These are phyloP conservation scores for Globisporangium apiculatum DNA, from an alignment of 352 stramenopile genomes.

Conservation along the genomic window DNA sequence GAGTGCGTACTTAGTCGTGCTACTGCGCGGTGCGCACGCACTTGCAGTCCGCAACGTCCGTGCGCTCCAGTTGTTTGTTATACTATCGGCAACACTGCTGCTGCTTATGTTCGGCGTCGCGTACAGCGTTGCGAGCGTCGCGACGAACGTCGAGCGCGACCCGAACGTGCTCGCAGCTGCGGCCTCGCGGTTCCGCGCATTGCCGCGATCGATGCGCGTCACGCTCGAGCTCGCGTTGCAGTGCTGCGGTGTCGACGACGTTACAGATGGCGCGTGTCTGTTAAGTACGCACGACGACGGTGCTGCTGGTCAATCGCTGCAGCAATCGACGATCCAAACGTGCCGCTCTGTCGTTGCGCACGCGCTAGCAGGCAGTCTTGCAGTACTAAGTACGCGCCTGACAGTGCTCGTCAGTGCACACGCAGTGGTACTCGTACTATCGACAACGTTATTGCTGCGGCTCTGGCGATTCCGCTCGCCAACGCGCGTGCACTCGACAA, in stretches of 20 bases:
- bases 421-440: slow-evolving; percentile 15
- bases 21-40: slow-evolving; percentile 20
- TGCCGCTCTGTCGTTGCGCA: slow-evolving; percentile 14
- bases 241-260: slow-evolving; percentile 38
- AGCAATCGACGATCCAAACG: slow-evolving; percentile 13
- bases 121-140: no score
- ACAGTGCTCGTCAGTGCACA: slow-evolving; percentile 16
- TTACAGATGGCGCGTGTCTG: slow-evolving; percentile 23
- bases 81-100: slow-evolving; percentile 19
- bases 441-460: slow-evolving; percentile 10
- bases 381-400: slow-evolving; percentile 13
- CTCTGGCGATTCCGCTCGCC: slow-evolving; percentile 19
- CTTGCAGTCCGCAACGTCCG: slow-evolving; percentile 23
- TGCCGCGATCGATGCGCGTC: slow-evolving; percentile 18
- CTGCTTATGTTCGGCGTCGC: no score
- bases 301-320: not conserved
- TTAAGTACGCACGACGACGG: no score
- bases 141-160: slow-evolving; percentile 23
- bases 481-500: not conserved
- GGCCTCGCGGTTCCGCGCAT: slow-evolving; percentile 23
- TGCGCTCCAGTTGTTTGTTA: slow-evolving; percentile 25
- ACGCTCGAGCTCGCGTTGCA: slow-evolving; percentile 33
- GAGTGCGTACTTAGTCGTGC: slow-evolving; percentile 18
- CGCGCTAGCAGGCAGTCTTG: not conserved
- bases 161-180: slow-evolving; percentile 7